Evolutionary conservation across 148 eudicot genomes (phyloP).

Genomic region (Rhododendron griersonianum): DNA sequence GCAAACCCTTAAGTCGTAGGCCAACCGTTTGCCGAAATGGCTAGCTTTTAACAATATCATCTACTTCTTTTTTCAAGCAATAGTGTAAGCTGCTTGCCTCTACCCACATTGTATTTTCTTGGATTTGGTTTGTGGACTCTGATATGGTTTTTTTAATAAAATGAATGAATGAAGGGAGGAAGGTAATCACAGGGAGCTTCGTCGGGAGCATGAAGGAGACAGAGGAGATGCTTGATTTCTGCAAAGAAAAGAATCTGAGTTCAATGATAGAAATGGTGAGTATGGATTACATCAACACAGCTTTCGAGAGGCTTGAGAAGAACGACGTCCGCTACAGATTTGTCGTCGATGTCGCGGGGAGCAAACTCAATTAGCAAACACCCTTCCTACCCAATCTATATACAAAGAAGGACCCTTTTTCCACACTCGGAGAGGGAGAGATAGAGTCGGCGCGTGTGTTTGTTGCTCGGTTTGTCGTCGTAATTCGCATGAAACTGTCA

Average conservation of each 20-base stretch:
- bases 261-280: conserved; percentile 75
- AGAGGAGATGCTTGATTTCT: conserved; percentile 74
- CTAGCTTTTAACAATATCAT: no score
- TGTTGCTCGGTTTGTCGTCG: background rate
- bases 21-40: no score
- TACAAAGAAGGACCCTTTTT: background rate
- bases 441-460: no score
- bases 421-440: background rate
- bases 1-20: no score
- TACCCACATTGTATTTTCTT: background rate
- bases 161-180: conserved; percentile 50
- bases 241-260: conserved; percentile 58
- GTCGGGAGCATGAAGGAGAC: conserved; percentile 88
- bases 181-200: conserved; percentile 77
- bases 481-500: background rate
- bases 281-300: conserved; percentile 80
- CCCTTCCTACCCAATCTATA: background rate
- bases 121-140: background rate
- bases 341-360: conserved; percentile 79
- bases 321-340: conserved; percentile 89
- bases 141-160: background rate
- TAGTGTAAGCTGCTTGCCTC: background rate
- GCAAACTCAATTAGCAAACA: conserved; percentile 40
- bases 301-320: conserved; percentile 83
- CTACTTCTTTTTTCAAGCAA: background rate